These are phyloP conservation scores for Polytrichum formosum DNA, from an alignment of 225 moss, liverwort and hornwort genomes.

Conservation along the genomic window DNA sequence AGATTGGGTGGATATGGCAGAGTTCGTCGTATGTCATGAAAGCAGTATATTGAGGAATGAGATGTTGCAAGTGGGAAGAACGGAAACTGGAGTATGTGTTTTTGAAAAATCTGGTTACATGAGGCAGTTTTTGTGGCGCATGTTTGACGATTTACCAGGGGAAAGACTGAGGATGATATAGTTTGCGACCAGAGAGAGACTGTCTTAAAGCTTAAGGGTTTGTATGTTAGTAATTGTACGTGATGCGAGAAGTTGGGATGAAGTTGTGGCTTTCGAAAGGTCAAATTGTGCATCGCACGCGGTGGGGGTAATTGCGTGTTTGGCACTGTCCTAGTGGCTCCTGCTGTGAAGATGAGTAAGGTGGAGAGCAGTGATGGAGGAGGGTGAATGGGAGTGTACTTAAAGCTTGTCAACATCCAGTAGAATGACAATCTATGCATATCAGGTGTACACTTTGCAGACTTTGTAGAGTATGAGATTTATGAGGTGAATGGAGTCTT, in stretches of 20 bases:
- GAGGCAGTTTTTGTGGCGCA: too few relatives aligned
- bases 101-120: too few relatives aligned
- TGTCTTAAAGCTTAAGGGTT: too few relatives aligned
- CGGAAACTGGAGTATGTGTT: too few relatives aligned
- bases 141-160: too few relatives aligned
- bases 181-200: too few relatives aligned
- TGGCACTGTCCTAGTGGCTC: neutral
- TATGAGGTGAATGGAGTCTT: neutral
- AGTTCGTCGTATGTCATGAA: too few relatives aligned
- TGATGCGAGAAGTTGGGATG: neutral
- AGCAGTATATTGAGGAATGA: too few relatives aligned
- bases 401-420: neutral
- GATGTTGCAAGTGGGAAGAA: too few relatives aligned
- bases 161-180: too few relatives aligned
- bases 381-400: constrained; percentile 1
- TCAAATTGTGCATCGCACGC: neutral
- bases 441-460: neutral
- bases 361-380: constrained; percentile 5
- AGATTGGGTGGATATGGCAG: too few relatives aligned
- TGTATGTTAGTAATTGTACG: neutral
- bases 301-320: neutral
- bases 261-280: neutral
- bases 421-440: neutral
- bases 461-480: neutral
- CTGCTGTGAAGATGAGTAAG: neutral